Conservation (phyloP, 768 basidiomycete genomes). For the Trametes elegans region DNA sequence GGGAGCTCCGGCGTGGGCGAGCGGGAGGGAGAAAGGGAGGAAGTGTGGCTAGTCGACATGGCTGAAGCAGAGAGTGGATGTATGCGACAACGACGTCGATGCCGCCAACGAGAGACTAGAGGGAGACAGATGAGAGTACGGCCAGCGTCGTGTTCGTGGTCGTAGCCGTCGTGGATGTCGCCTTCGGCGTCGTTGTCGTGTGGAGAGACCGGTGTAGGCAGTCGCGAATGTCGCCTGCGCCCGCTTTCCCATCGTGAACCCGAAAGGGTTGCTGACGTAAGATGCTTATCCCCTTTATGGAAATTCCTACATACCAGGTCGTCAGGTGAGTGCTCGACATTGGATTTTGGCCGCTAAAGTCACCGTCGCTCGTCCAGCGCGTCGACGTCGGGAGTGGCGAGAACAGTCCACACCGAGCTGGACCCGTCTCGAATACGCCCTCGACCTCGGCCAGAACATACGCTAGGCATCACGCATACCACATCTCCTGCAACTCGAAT, state of each 20-base stretch:
- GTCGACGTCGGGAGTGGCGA: too few species aligned
- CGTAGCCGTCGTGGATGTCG: background rate
- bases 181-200: too few species aligned
- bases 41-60: conserved; percentile 30
- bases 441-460: background rate
- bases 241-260: too few species aligned
- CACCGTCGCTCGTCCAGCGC: background rate
- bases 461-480: too few species aligned
- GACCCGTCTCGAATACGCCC: background rate
- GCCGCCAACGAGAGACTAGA: background rate
- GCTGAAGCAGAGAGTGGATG: background rate
- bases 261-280: too few species aligned
- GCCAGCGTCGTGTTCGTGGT: background rate
- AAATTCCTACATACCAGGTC: too few species aligned
- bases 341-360: too few species aligned
- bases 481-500: too few species aligned
- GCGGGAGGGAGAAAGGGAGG: conserved; percentile 47
- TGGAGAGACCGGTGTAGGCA: background rate
- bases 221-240: background rate
- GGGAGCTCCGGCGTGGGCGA: conserved; percentile 43
- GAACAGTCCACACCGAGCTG: conserved; percentile 6
- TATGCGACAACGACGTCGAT: too few species aligned
- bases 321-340: too few species aligned
- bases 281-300: too few species aligned
- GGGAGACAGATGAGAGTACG: background rate